Evolutionary conservation across 2,329 filamentous ascomycete genomes (phyloP), one percentile per base, ranked within the genome.

Genomic region (Aspergillus aculeatinus): DNA sequence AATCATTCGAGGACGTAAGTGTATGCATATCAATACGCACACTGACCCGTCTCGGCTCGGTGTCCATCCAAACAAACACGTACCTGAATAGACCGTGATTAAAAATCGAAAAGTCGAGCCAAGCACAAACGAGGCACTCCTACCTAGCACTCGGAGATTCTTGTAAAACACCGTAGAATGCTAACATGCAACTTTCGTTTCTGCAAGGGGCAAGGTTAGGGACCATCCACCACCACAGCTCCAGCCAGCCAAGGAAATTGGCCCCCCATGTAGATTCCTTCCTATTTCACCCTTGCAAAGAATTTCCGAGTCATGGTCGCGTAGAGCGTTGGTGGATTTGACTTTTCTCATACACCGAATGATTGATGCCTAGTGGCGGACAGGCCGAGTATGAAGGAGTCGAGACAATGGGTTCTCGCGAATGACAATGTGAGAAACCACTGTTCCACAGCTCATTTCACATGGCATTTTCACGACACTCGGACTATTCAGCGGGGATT

Each of bases 21-120:
- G 44, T 25, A 33, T 31, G 39, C 42, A 55, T 55, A 48, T 25
- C 48, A 50, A 27, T 27, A 9, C 14, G 10, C 23, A 31, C 25
- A 44, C 42, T 48, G n/a, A 31, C 27, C 39, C 14, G 42, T 55
- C 25, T 48, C n/a, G 53, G 23, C 42, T 29, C n/a, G n/a, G 14
- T 19, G 53, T n/a, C 14, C 27, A 48, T 48, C 44, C n/a, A 55
- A 55, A 55, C 53, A 55, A 55, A 55, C 42, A 55, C 48, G 25
- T 55, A 19, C 48, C 42, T 25, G 35, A 35, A 44, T 7, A 33
- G n/a, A 31, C 27, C 42, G 27, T 25, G 48, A 23, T 33, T 25
- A n/a, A 55, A 48, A 42, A 19, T 25, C 48, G 27, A 44, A 48
- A 55, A 35, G 42, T 42, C 44, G 53, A 55, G 19, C 42, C 44